phyloP scores from a whole-genome alignment of 495 filamentous ascomycete species.

The Podospora appendiculata region DNA sequence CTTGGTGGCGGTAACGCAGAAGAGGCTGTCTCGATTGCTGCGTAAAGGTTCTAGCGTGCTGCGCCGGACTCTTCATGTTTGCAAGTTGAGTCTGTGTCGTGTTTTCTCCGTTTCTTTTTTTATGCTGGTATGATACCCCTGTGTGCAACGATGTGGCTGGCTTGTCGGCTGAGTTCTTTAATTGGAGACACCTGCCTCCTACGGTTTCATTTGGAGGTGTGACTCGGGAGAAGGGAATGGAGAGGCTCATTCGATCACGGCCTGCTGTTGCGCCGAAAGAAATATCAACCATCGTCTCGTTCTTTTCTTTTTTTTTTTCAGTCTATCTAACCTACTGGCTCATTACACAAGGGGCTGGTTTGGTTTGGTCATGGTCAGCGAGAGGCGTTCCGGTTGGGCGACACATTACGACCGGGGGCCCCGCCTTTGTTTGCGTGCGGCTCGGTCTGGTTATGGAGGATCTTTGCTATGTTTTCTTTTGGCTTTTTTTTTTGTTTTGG shows the following conservation, averaged over 20 bases:
- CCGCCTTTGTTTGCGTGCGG: neutral
- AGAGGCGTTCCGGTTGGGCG: neutral
- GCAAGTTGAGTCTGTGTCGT: conserved; percentile 19
- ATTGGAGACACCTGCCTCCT: neutral
- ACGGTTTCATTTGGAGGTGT: neutral
- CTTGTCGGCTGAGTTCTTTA: neutral
- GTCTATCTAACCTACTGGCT: neutral
- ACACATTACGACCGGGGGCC: neutral
- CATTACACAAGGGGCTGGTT: no score
- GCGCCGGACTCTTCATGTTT: neutral
- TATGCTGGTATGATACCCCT: conserved; percentile 30
- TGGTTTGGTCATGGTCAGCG: neutral
- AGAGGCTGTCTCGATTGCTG: conserved; percentile 4
- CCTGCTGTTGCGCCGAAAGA: neutral
- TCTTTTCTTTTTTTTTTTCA: neutral
- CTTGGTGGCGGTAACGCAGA: conserved; percentile 55
- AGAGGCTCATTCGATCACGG: neutral
- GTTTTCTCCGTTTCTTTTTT: conserved; percentile 4
- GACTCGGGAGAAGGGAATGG: no score
- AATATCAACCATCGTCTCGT: neutral
- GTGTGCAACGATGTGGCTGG: conserved; percentile 6
- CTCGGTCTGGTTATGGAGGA: neutral
- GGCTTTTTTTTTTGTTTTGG: no score
- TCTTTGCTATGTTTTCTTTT: neutral
- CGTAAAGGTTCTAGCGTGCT: neutral